A percentile compares a stretch with the other conserved stretches of the same genome.
phyloP scores from a whole-genome alignment of 441 rosid species.

The Croton setiger region DNA sequence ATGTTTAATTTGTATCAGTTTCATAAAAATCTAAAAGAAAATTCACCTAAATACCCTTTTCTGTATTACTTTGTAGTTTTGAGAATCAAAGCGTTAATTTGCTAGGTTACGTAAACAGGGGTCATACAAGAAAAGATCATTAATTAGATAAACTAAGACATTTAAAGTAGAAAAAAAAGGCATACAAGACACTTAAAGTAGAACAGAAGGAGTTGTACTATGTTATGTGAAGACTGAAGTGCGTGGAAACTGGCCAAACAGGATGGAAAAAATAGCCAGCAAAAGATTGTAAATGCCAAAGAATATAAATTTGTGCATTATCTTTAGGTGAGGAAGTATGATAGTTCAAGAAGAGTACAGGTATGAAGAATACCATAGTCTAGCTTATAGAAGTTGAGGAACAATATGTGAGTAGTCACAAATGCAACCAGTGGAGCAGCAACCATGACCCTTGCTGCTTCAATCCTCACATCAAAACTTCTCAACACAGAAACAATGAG shows the following conservation, averaged over 20 bases:
- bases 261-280: not conserved
- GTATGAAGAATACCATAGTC: constrained; percentile 71
- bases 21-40: no score
- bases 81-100: no score
- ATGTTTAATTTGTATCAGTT: no score
- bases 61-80: no score
- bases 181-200: no score
- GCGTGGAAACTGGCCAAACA: not conserved
- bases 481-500: constrained; percentile 70
- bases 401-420: constrained; percentile 75
- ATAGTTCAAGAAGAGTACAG: constrained; percentile 16
- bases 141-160: no score
- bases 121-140: no score
- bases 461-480: constrained; percentile 59
- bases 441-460: constrained; percentile 90
- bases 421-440: constrained; percentile 90
- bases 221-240: not conserved
- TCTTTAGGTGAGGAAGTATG: not conserved
- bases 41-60: no score
- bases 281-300: not conserved
- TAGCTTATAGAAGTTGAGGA: constrained; percentile 66
- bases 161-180: no score
- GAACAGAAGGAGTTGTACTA: no score
- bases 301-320: not conserved
- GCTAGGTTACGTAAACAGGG: no score